Evolutionary conservation across 768 basidiomycete species (phyloP).

Genomic region (Leccinellum rugosiceps): DNA sequence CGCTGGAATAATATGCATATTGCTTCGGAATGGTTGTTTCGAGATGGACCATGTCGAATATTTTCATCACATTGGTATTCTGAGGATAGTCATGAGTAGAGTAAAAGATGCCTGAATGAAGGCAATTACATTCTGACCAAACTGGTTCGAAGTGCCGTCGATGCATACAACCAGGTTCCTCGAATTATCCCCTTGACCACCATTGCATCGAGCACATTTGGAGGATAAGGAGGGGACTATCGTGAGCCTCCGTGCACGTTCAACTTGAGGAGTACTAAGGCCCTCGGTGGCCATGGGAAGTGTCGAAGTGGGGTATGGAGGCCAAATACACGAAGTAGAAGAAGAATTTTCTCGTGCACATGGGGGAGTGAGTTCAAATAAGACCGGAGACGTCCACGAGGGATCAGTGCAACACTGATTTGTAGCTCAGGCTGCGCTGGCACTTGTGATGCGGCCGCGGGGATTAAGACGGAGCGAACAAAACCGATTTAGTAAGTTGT

Average conservation of each 20-base stretch:
- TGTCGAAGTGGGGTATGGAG: not conserved
- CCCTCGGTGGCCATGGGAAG: not conserved
- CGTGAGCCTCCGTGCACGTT: not conserved
- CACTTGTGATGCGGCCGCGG: not conserved
- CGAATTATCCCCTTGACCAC: not conserved
- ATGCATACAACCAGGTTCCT: not conserved
- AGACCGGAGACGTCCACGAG: not conserved
- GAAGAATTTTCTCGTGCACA: not conserved
- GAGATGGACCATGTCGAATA: not conserved
- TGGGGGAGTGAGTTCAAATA: not conserved
- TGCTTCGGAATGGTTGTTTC: not conserved
- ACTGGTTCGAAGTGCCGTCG: not conserved
- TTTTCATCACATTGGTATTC: not conserved
- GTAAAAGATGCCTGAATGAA: not conserved
- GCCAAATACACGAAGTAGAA: not conserved
- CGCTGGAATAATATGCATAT: not conserved
- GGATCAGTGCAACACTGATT: not conserved
- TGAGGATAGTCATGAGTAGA: not conserved
- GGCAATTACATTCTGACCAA: not conserved
- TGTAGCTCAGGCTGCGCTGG: not conserved
- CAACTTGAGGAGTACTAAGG: not conserved
- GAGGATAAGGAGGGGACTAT: not conserved
- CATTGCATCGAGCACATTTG: not conserved
- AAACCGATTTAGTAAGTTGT: not conserved
- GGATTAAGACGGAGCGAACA: not conserved